Evolutionary conservation across 768 basidiomycete species (phyloP).

Genomic region (Auriscalpium microsporum): DNA sequence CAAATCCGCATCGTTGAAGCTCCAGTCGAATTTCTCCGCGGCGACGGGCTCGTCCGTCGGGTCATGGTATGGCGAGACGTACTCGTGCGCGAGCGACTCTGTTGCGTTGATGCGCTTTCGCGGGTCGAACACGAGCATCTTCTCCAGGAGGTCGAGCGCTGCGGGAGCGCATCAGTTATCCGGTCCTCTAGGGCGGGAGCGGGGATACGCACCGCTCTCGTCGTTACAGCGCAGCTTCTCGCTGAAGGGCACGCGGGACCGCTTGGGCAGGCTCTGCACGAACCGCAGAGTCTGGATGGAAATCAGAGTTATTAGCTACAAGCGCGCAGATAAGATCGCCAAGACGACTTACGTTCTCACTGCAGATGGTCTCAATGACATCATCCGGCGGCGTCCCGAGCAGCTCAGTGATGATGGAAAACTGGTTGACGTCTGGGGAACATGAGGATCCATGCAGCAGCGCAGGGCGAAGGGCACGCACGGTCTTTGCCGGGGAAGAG

Average conservation of each 20-base stretch:
- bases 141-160: conserved; percentile 95
- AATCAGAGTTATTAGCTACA: not conserved
- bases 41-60: conserved; percentile 96
- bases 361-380: conserved; percentile 97
- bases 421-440: conserved; percentile 92
- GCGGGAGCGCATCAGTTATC: not conserved
- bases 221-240: conserved; percentile 88
- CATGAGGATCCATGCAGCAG: not conserved
- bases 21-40: conserved; percentile 95
- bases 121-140: conserved; percentile 99
- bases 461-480: conserved; percentile 38
- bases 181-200: not conserved
- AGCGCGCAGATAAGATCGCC: not conserved
- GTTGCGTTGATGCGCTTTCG: conserved; percentile 93
- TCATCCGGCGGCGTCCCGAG: conserved; percentile 99
- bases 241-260: conserved; percentile 90
- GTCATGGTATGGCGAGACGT: conserved; percentile 96
- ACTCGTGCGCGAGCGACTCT: conserved; percentile 83
- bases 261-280: conserved; percentile 95
- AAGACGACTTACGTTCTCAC: conserved; percentile 73
- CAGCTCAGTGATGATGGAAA: conserved; percentile 98
- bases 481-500: conserved; percentile 99
- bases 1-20: conserved; percentile 97
- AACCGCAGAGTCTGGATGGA: conserved; percentile 81
- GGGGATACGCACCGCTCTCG: conserved; percentile 56